Conservation (phyloP, 106 monocot genomes). For the Apostasia ramifera region DNA sequence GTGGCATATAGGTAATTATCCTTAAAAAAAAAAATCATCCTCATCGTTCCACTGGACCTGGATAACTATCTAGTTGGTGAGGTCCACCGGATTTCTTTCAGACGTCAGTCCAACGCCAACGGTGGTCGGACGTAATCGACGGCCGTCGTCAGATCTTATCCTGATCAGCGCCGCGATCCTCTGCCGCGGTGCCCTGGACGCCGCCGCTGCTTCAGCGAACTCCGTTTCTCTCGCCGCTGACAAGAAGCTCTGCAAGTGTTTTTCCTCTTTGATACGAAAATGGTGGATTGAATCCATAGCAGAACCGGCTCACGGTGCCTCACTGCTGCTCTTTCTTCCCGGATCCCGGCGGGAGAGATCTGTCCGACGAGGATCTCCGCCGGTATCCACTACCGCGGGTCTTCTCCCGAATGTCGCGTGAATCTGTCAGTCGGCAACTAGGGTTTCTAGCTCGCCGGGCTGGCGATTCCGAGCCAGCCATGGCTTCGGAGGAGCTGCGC, state of each 20-base stretch:
- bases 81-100: too few relatives aligned
- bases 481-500: constrained; percentile 3
- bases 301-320: background rate
- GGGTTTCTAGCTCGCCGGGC: background rate
- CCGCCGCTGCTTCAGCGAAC: too few relatives aligned
- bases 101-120: too few relatives aligned
- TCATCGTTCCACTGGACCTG: too few relatives aligned
- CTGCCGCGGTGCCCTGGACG: too few relatives aligned
- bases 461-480: background rate
- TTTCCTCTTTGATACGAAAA: background rate
- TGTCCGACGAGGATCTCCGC: background rate
- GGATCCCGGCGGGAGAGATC: background rate
- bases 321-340: background rate
- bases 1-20: too few relatives aligned
- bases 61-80: too few relatives aligned
- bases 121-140: background rate
- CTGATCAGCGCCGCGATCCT: background rate
- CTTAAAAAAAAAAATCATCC: too few relatives aligned
- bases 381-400: background rate
- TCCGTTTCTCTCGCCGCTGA: too few relatives aligned
- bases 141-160: background rate
- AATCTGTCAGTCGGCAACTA: background rate
- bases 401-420: background rate
- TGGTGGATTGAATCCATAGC: background rate
- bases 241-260: background rate